These are phyloP conservation scores for Phytophthora podocarpi DNA, from an alignment of 352 stramenopile genomes.

Conservation along the genomic window DNA sequence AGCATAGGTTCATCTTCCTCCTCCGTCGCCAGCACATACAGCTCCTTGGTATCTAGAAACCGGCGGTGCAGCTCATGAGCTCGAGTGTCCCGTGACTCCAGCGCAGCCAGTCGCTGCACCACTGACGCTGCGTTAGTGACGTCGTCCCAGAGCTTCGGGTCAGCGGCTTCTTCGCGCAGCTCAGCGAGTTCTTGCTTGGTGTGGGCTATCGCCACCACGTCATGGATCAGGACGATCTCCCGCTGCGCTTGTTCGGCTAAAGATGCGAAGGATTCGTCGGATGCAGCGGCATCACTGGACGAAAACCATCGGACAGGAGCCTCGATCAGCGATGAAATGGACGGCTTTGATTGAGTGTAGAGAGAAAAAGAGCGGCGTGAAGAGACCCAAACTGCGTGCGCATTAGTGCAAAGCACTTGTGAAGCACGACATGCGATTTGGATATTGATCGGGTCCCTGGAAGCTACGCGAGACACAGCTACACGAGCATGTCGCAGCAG, in stretches of 20 bases:
- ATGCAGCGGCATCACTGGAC: constrained; percentile 7
- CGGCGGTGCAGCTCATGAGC: constrained; percentile 41
- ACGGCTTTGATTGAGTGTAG: background rate
- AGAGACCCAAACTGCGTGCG: background rate
- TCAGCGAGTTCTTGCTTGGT: constrained; percentile 43
- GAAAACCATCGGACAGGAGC: constrained; percentile 22
- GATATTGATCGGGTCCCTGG: background rate
- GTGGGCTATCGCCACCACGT: constrained; percentile 46
- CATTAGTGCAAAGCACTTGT: constrained; percentile 1
- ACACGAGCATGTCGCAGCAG: background rate
- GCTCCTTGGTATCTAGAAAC: constrained; percentile 71
- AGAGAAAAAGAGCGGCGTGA: constrained; percentile 5
- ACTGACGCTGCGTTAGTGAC: constrained; percentile 52
- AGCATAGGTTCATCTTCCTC: constrained; percentile 60
- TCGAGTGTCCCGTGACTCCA: constrained; percentile 56
- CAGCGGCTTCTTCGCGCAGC: constrained; percentile 50
- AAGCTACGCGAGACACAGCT: background rate
- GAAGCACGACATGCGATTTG: background rate
- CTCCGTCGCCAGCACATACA: constrained; percentile 63
- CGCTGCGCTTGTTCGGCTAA: constrained; percentile 38
- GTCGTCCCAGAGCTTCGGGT: constrained; percentile 68
- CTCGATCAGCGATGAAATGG: too few relatives aligned
- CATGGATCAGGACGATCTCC: constrained; percentile 58
- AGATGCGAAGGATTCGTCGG: constrained; percentile 50
- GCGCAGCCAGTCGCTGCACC: constrained; percentile 60